These are phyloP conservation scores for Millerozyma acaciae DNA, from an alignment of 805 yeast species.

Conservation along the genomic window DNA sequence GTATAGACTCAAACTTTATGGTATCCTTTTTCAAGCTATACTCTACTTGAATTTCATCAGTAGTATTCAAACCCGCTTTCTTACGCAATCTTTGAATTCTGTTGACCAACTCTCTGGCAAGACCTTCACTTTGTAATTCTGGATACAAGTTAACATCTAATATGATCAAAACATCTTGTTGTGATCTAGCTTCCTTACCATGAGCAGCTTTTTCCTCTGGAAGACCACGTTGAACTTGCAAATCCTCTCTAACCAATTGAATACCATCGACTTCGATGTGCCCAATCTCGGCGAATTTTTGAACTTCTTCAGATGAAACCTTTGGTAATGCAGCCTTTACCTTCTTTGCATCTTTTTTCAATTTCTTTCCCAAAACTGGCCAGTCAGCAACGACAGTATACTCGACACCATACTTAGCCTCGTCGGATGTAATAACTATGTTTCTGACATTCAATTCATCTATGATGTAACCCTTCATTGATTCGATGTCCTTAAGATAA, in stretches of 20 bases:
- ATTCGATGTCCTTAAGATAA: slow-evolving; percentile 74
- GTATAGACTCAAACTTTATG: slow-evolving; percentile 57
- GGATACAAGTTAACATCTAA: slow-evolving; percentile 85
- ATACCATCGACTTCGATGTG: slow-evolving; percentile 85
- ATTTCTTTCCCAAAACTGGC: slow-evolving; percentile 97
- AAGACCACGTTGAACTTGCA: slow-evolving; percentile 84
- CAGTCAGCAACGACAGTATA: slow-evolving; percentile 97
- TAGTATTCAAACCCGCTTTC: slow-evolving; percentile 90
- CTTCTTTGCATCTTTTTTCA: slow-evolving; percentile 87
- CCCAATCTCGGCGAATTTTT: slow-evolving; percentile 66
- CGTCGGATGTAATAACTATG: slow-evolving; percentile 82
- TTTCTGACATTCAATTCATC: slow-evolving; percentile 95
- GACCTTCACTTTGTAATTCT: slow-evolving; percentile 88
- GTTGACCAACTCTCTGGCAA: slow-evolving; percentile 93
- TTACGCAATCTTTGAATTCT: slow-evolving; percentile 97
- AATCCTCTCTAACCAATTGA: slow-evolving; percentile 79
- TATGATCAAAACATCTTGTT: slow-evolving; percentile 83
- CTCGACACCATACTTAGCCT: slow-evolving; percentile 84
- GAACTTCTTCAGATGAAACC: slow-evolving; percentile 79
- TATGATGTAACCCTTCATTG: slow-evolving; percentile 70
- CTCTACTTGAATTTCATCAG: slow-evolving; percentile 91
- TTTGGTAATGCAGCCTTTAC: slow-evolving; percentile 91
- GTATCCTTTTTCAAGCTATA: slow-evolving; percentile 65
- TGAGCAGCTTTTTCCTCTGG: slow-evolving; percentile 60
- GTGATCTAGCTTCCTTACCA: slow-evolving; percentile 86